These are phyloP conservation scores for Sphaceloma murrayae DNA, from an alignment of 2,329 filamentous ascomycete genomes.

Conservation along the genomic window DNA sequence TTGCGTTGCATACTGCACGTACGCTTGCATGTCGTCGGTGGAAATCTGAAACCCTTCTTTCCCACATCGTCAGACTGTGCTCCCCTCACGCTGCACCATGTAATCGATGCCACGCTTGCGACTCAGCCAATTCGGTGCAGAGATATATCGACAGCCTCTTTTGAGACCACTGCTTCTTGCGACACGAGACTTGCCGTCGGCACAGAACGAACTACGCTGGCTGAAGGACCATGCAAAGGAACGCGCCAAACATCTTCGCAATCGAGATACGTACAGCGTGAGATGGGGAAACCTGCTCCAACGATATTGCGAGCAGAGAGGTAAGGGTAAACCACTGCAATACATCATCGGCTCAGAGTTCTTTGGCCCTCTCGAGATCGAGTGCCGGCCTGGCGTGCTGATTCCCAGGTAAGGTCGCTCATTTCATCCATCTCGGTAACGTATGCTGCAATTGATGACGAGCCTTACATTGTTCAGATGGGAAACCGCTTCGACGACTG, in stretches of 20 bases:
- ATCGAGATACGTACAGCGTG: constrained; percentile 15
- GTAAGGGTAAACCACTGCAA: constrained; percentile 68
- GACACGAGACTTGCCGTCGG: constrained; percentile 54
- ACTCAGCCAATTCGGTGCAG: too few species aligned
- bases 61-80: too few species aligned
- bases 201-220: constrained; percentile 64
- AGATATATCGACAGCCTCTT: too few species aligned
- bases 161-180: constrained; percentile 53
- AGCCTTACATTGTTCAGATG: too few species aligned
- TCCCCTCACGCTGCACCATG: too few species aligned
- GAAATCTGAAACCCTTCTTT: too few species aligned
- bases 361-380: constrained; percentile 74
- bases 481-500: constrained; percentile 16
- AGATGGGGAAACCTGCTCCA: constrained; percentile 19
- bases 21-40: too few species aligned
- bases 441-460: too few species aligned
- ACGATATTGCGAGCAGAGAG: constrained; percentile 35
- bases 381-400: constrained; percentile 66
- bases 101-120: too few species aligned
- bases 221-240: constrained; percentile 47
- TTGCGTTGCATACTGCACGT: too few species aligned
- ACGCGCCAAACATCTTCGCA: constrained; percentile 4
- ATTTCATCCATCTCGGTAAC: constrained; percentile 6
- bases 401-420: constrained; percentile 59
- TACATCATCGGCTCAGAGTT: constrained; percentile 83